A percentile compares a stretch with the other conserved stretches of the same genome.
Conservation (phyloP, 1,284 basidiomycete genomes). For the Phellopilus nigrolimitatus region DNA sequence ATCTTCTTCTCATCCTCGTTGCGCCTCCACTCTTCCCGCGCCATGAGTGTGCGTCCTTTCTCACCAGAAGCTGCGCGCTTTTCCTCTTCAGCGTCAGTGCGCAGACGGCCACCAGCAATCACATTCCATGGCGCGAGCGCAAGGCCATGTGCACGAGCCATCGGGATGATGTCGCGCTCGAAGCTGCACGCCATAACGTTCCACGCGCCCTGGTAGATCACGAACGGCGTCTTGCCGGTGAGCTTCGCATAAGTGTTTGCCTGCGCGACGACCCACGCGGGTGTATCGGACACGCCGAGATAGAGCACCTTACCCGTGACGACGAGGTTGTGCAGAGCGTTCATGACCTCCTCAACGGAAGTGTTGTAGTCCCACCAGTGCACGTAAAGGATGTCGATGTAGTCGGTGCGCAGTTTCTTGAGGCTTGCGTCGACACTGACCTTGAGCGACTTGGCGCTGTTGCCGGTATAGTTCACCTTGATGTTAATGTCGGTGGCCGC, state of each 20-base stretch:
- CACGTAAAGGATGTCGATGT: not conserved
- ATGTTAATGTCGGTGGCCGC: constrained; percentile 23
- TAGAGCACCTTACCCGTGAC: constrained; percentile 39
- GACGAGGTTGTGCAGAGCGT: constrained; percentile 32
- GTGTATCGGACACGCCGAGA: constrained; percentile 28
- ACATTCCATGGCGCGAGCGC: constrained; percentile 29
- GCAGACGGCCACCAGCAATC: constrained; percentile 26
- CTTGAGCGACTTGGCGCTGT: constrained; percentile 30
- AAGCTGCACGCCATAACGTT: constrained; percentile 29
- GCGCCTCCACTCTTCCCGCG: constrained; percentile 18
- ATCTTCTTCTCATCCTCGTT: constrained; percentile 18
- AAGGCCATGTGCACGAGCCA: constrained; percentile 24
- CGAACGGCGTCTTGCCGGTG: constrained; percentile 31
- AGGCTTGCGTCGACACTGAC: constrained; percentile 31
- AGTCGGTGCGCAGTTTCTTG: constrained; percentile 28
- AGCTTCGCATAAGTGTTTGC: constrained; percentile 23
- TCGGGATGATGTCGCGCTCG: constrained; percentile 34
- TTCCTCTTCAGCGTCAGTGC: constrained; percentile 18
- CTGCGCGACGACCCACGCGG: constrained; percentile 22
- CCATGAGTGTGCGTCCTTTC: constrained; percentile 17
- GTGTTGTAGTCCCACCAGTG: constrained; percentile 33
- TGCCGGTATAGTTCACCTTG: constrained; percentile 32
- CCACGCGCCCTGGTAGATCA: constrained; percentile 33
- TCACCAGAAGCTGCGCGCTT: constrained; percentile 21
- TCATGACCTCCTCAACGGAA: constrained; percentile 20